A percentile compares a stretch with the other conserved stretches of the same genome.
phyloP scores from a whole-genome alignment of 73 alveolate species.

The Blepharisma japonicum region DNA sequence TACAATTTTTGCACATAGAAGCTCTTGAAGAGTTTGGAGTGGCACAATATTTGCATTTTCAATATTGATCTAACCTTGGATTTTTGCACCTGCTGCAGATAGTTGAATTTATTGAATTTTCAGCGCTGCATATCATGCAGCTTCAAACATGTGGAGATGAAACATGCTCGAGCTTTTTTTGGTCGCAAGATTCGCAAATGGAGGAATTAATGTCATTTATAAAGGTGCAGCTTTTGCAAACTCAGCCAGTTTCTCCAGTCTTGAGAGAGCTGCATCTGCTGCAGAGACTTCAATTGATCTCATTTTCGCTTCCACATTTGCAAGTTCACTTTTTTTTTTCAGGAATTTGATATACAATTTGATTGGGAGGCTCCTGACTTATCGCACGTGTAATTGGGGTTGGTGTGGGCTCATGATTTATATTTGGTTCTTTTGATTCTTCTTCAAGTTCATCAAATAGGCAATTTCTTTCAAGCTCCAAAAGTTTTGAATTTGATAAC shows the following conservation, averaged over 20 bases:
- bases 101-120: too few relatives aligned
- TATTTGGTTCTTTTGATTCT: not conserved
- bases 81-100: too few relatives aligned
- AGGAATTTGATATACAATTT: too few relatives aligned
- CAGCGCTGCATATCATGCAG: too few relatives aligned
- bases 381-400: too few relatives aligned
- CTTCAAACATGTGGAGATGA: not conserved
- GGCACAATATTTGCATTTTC: too few relatives aligned
- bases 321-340: not conserved
- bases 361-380: too few relatives aligned
- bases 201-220: not conserved
- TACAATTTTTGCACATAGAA: too few relatives aligned
- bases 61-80: too few relatives aligned
- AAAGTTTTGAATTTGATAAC: not conserved
- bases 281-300: not conserved
- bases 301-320: not conserved
- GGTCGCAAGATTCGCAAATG: slow-evolving; percentile 7
- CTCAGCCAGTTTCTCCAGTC: not conserved
- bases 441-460: not conserved
- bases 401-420: not conserved
- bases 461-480: not conserved
- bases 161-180: not conserved
- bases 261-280: not conserved
- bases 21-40: too few relatives aligned
- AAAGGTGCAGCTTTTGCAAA: slow-evolving; percentile 2